Evolutionary conservation across 2,329 filamentous ascomycete species (phyloP), one percentile per base, ranked within the genome.

Genomic region (Penicillium occitanis): DNA sequence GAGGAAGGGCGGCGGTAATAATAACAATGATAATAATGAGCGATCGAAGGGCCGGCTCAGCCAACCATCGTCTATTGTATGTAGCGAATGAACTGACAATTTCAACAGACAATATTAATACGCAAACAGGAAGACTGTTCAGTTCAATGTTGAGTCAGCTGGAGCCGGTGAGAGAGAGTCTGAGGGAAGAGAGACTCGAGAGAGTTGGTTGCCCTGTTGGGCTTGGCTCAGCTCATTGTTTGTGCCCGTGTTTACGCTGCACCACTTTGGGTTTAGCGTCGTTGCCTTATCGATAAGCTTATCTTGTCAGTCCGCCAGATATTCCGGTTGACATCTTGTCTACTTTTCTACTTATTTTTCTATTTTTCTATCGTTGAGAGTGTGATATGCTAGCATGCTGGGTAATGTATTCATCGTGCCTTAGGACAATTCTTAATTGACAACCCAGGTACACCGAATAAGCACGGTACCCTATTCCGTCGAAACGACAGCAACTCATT

Each of bases 231-330:
- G 64, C 58, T 57, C n/a, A 28, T 25, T 58, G 50, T 57, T 66
- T 66, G 60, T 66, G 61, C 60, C 55, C 55, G 57, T 67, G 65
- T 67, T 67, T 67, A 67, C 65, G 61, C 65, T 51, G 61, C 46
- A 19, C 65, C 61, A 33, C 19, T 67, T 67, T 35, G 57, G 62
- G 65, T 2, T 53, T 67, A 67, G 65, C 42, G 37, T 57, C 19
- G 7, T n/a, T 30, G n/a, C 13, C 42, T 51, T 62, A 50, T 60
- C 57, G 57, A 60, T 60, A 60, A 60, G 57, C 40, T 60, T 60
- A 60, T 28, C 40, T 22, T 17, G 14, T 30, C 48, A 25, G 48
- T 1, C 48, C 46, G 46, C 7, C 11, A 28, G 48, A 57, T 35
- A 30, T 37, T 57, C 53, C 53, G 30, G n/a, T 7, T n/a, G 17